Conservation (phyloP, 2,329 filamentous ascomycete species). For the Pseudocercospora musae region DNA sequence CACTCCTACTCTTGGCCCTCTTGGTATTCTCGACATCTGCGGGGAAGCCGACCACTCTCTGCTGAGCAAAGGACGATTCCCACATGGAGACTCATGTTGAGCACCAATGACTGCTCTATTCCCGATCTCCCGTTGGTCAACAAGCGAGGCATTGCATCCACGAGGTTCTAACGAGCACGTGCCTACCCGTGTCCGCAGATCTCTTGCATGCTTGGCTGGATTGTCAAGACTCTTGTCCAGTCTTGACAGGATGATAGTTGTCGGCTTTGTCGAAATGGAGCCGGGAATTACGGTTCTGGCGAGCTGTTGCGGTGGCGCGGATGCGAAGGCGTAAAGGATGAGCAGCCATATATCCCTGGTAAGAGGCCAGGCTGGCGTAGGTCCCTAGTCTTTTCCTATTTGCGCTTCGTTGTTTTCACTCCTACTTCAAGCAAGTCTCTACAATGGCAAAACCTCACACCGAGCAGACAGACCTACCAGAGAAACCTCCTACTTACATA, state of each 20-base stretch:
- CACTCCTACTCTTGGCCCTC: not conserved
- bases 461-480: not conserved
- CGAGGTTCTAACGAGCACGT: not conserved
- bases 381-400: too few relatives aligned
- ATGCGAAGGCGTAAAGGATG: too few relatives aligned
- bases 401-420: too few relatives aligned
- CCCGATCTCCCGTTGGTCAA: not conserved
- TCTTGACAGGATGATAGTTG: not conserved
- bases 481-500: slow-evolving; percentile 7
- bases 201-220: not conserved
- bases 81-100: not conserved
- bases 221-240: not conserved
- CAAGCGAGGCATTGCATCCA: not conserved
- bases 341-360: not conserved
- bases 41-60: not conserved
- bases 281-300: not conserved
- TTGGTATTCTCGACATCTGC: slow-evolving; percentile 1
- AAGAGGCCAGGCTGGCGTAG: not conserved
- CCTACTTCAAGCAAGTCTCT: not conserved
- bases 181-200: not conserved
- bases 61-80: not conserved
- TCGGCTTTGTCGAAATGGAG: not conserved
- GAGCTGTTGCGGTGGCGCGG: not conserved
- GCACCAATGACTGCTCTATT: not conserved
- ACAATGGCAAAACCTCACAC: not conserved